Percentiles rank a stretch among this genome's conserved stretches.
phyloP scores from a whole-genome alignment of 495 filamentous ascomycete species.

The Tuber umbilicatum region DNA sequence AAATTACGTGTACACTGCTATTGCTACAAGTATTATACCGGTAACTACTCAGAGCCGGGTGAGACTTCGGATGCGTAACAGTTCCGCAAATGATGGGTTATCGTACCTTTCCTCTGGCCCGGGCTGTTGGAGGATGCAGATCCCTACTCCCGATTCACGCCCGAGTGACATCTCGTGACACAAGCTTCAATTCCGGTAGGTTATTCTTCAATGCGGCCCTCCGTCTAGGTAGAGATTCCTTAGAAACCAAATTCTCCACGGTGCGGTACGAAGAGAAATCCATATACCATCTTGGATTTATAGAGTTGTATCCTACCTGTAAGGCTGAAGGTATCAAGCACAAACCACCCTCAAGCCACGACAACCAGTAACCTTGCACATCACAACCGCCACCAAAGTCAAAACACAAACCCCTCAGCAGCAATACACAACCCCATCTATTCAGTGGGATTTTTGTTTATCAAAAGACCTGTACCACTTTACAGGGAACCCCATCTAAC shows the following conservation, averaged over 20 bases:
- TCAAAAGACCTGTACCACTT: neutral
- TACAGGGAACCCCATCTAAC: neutral
- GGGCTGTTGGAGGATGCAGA: neutral
- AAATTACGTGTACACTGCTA: neutral
- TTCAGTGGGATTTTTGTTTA: neutral
- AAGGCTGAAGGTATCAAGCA: neutral
- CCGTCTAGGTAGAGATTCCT: neutral
- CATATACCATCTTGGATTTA: neutral
- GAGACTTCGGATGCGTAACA: neutral
- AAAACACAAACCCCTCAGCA: neutral
- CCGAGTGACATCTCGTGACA: neutral
- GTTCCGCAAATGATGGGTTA: neutral
- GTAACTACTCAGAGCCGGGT: neutral
- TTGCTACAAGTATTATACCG: no score
- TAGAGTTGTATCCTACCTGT: neutral
- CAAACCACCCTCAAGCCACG: neutral
- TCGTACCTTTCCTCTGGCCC: neutral
- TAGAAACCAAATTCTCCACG: neutral
- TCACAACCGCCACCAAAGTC: neutral
- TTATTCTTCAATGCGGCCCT: neutral
- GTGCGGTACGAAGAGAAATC: neutral
- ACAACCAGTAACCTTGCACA: neutral
- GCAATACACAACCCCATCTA: neutral
- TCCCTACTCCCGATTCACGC: neutral
- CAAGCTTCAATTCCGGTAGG: neutral